Evolutionary conservation across 1,284 basidiomycete species (phyloP).

Genomic region (Irpex sp.): DNA sequence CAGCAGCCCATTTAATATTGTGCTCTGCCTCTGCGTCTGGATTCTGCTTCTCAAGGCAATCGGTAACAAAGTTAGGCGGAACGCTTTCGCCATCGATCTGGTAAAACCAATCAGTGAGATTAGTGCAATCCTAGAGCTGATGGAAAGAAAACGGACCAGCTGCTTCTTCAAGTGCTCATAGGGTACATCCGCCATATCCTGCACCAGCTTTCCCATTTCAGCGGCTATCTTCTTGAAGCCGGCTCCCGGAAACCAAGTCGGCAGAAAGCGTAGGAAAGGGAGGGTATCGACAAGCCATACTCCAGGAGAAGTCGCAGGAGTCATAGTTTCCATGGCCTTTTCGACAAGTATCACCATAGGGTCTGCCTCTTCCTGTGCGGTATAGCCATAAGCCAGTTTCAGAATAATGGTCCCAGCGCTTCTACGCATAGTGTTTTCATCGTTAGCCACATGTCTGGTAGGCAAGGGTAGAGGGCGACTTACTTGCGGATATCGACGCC

Average conservation of each 20-base stretch:
- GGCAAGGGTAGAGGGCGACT: conserved; percentile 25
- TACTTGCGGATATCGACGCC: conserved; percentile 66
- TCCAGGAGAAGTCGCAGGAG: conserved; percentile 5
- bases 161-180: not conserved
- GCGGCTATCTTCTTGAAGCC: conserved; percentile 22
- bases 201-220: not conserved
- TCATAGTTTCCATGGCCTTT: conserved; percentile 1
- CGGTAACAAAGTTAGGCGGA: not conserved
- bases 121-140: not conserved
- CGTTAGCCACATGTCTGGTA: conserved; percentile 16
- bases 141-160: conserved; percentile 1
- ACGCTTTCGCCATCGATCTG: not conserved
- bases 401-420: conserved; percentile 7
- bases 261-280: conserved; percentile 20
- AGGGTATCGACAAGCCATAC: conserved; percentile 13
- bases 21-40: conserved; percentile 4
- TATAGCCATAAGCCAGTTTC: conserved; percentile 12
- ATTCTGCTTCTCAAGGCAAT: not conserved
- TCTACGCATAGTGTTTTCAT: conserved; percentile 36
- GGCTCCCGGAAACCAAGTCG: conserved; percentile 26
- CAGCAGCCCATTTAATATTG: conserved; percentile 9
- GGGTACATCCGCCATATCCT: not conserved
- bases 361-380: conserved; percentile 7
- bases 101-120: not conserved
- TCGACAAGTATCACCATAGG: conserved; percentile 6